Base-by-base conservation (phyloP, 371 early-diverging fungal species). In the Rhizopus sp. region DNA sequence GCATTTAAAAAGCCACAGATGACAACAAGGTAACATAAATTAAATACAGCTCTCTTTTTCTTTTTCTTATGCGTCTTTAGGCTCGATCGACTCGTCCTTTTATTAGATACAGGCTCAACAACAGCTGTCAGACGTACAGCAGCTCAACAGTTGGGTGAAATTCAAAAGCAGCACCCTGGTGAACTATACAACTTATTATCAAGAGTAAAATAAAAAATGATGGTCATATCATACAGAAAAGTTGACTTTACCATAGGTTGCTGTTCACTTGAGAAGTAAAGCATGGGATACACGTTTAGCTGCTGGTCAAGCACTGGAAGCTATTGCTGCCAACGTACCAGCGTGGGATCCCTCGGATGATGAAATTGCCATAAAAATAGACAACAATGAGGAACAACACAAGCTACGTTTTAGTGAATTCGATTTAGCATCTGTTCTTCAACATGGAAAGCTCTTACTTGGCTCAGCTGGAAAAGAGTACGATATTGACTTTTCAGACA, bases 261-360 rank as follows among this genome's bases (percentile, higher is more conserved):
- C 91, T n/a, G 87, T 90, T 39, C 92, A 93, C 64, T 71, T 97
- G 3, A 83, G 93, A 50, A 93, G 90, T 69, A 87, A 86, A 72
- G 86, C 83, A 57, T 97, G 98, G 98, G 96, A 95, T 57, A 94
- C 97, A 12, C 93, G 98, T n/a, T 83, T 88, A 53, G 98, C 98
- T 16, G 96, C 96, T 4, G 92, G 93, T 1, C 86, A 88, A 55
- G 97, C 98, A 16, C 71, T 98, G 5, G 93, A 93, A 51, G 92
- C 91, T 7, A 95, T 98, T 62, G 93, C 94, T 33, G 72, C 81
- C 37, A 88, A 94, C 65, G 94, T 96, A 5, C 85, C 91, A 13
- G 81, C 78, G 16, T 96, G 95, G 96, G 79, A 88, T 63, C 91
- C 92, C 5, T 57, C 50, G 3, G 57, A 55, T 23, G 39, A 53